Base-by-base conservation (phyloP, 768 basidiomycete genomes). In the Tephrocybe sp. region DNA sequence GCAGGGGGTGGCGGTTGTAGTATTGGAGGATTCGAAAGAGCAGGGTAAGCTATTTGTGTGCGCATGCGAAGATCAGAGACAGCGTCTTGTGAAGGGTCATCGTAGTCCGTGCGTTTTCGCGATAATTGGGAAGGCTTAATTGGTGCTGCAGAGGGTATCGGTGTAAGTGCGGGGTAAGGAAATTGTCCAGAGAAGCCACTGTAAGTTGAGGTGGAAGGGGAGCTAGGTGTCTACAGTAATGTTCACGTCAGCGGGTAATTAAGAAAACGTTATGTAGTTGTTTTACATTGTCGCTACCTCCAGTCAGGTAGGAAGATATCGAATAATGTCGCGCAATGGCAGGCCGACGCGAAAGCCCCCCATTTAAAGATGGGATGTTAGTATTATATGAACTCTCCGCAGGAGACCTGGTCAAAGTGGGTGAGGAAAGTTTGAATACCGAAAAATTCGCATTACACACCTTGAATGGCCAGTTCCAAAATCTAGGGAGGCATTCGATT, bases 1-100 rank as follows among this genome's bases (percentile, higher is more conserved):
- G 79, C 91, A 1, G 79, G 79, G 4, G 94, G 92, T 5, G 94
- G 92, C 1, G 86, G 91, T 18, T 89, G 81, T 16, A 87, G 70
- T 16, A 88, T 69, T 19, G 78, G 75, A 31, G 76, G 75, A n/a
- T 79, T 63, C 1, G 74, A 71, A 11, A 93, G 70, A 56, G 86
- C 80, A 4, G 93, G 92, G 59, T 95, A 95, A 61, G 91, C 91
- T 44, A 94, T 87, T 1, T 80, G 66, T 2, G 78, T 65, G 22
- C 81, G 77, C 24, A 66, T 48, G 33, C 67, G 68, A 45, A 81
- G 66, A 18, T 71, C 68, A 2, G 78, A 73, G 24, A 82, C 61
- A 4, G 83, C 78, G 59, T 86, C 78, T 58, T 84, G 83, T 5
- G 83, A 79, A 60, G 88, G 91, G 63, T 93, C 90, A 40, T 91